These are phyloP conservation scores for Crucihimalaya himalaica DNA, from an alignment of 345 rosid genomes.

Conservation along the genomic window DNA sequence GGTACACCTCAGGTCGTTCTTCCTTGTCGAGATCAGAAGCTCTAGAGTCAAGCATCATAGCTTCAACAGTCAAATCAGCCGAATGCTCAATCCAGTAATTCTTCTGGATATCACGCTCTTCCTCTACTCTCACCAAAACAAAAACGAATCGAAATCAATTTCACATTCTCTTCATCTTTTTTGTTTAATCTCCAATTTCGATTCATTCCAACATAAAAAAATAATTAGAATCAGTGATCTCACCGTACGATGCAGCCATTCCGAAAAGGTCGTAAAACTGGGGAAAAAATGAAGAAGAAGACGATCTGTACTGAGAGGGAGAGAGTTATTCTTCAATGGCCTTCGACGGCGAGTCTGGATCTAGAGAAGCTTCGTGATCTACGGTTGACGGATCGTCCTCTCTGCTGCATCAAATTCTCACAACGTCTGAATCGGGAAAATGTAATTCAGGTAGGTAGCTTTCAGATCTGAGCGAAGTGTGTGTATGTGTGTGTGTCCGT, in stretches of 20 bases:
- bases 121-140: slow-evolving; percentile 43
- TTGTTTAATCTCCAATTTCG: background rate
- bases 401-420: slow-evolving; percentile 64
- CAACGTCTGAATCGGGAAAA: background rate
- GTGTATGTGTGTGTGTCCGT: background rate
- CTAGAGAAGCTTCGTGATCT: slow-evolving; percentile 88
- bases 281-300: background rate
- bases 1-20: slow-evolving; percentile 88
- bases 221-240: background rate
- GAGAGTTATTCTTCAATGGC: slow-evolving; percentile 39
- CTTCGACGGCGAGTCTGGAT: slow-evolving; percentile 78
- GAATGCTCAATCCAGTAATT: slow-evolving; percentile 88
- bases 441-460: background rate
- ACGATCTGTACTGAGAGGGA: background rate
- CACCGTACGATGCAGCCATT: slow-evolving; percentile 54
- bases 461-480: background rate
- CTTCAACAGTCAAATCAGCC: slow-evolving; percentile 67
- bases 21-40: slow-evolving; percentile 96
- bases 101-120: slow-evolving; percentile 77
- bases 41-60: slow-evolving; percentile 95
- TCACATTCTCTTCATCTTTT: background rate
- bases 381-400: slow-evolving; percentile 60
- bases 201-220: no score
- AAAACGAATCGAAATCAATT: background rate
- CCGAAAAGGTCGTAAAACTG: background rate